These are phyloP conservation scores for Gastrodia elata DNA, from an alignment of 106 monocot genomes.

Conservation along the genomic window DNA sequence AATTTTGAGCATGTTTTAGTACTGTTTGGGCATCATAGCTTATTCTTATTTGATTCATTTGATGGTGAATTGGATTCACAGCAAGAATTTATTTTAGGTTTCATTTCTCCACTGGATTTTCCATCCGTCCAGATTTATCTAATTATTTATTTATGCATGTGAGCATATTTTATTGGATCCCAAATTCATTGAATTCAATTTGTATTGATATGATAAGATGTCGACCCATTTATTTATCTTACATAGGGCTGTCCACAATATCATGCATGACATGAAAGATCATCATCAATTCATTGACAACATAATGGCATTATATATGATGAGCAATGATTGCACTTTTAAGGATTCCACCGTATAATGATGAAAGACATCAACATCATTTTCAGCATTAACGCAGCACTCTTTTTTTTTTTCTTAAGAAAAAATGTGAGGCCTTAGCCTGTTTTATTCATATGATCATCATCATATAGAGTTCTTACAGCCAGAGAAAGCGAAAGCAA, in stretches of 20 bases:
- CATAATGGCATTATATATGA: too few relatives aligned
- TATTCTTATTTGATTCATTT: too few relatives aligned
- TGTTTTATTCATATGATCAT: too few relatives aligned
- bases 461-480: too few relatives aligned
- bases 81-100: not conserved
- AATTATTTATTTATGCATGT: not conserved
- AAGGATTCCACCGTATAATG: not conserved
- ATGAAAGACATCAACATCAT: not conserved
- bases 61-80: not conserved
- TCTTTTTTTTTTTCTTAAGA: too few relatives aligned
- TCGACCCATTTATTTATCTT: not conserved
- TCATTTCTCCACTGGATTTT: not conserved
- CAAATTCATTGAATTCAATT: not conserved
- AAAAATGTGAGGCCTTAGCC: too few relatives aligned
- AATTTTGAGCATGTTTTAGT: too few relatives aligned
- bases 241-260: not conserved
- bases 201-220: not conserved
- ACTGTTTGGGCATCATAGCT: too few relatives aligned
- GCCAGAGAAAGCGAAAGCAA: too few relatives aligned
- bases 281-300: too few relatives aligned
- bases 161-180: not conserved
- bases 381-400: not conserved
- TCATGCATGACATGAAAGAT: too few relatives aligned
- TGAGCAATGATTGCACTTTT: too few relatives aligned
- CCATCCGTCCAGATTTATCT: not conserved